Percentiles rank a stretch among this genome's conserved stretches.
phyloP scores from a whole-genome alignment of 2,329 filamentous ascomycete species.

The Alternaria incomplexa region DNA sequence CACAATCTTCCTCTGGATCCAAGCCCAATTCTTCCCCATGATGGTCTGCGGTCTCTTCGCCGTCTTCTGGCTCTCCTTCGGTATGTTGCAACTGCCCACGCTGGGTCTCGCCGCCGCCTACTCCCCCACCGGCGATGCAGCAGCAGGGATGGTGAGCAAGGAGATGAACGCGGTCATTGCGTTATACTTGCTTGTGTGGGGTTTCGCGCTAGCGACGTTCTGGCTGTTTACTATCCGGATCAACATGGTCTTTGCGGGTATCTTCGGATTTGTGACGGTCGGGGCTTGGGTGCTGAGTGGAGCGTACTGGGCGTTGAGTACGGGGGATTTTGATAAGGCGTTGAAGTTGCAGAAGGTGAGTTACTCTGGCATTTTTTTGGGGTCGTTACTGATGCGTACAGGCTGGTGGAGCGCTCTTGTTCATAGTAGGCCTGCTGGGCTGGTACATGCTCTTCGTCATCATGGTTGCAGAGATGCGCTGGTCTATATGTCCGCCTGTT shows the following conservation, averaged over 20 bases:
- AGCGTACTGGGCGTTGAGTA: conserved; percentile 58
- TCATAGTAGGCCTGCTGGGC: conserved; percentile 56
- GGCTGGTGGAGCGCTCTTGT: conserved; percentile 49
- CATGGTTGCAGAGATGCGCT: conserved; percentile 61
- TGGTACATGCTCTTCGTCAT: conserved; percentile 63
- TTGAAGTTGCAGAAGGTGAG: conserved; percentile 55
- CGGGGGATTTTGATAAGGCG: conserved; percentile 53
- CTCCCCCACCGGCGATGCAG: conserved; percentile 49
- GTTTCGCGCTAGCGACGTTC: conserved; percentile 59
- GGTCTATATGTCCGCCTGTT: conserved; percentile 57
- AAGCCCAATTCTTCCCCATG: conserved; percentile 49
- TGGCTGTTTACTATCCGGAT: conserved; percentile 60
- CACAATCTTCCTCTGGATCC: conserved; percentile 60
- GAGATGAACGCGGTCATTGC: conserved; percentile 59
- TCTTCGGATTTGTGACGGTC: conserved; percentile 57
- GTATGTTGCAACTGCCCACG: conserved; percentile 58
- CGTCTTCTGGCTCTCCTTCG: conserved; percentile 60
- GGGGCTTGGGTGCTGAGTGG: conserved; percentile 56
- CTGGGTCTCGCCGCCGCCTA: conserved; percentile 56
- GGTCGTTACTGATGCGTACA: conserved; percentile 14
- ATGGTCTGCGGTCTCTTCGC: conserved; percentile 60
- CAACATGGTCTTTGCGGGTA: conserved; percentile 57
- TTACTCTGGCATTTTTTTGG: not conserved
- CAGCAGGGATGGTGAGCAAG: conserved; percentile 51
- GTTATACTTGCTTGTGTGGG: conserved; percentile 60